Percentiles rank a stretch among this genome's conserved stretches.
These are phyloP conservation scores for Russula abietina DNA, from an alignment of 768 basidiomycete genomes.

Conservation along the genomic window DNA sequence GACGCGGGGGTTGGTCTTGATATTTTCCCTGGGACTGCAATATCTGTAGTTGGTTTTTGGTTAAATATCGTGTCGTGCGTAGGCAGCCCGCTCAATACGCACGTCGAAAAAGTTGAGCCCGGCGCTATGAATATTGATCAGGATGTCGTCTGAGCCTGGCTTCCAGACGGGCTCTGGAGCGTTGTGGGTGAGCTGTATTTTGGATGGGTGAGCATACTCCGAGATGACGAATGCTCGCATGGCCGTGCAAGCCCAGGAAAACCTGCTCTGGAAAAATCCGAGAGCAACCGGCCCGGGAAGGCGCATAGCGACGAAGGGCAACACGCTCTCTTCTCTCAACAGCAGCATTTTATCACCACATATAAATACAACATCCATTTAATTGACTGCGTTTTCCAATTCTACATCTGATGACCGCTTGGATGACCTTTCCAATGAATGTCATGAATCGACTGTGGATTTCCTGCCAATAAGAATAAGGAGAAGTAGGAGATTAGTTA, in stretches of 20 bases:
- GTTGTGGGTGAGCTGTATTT: constrained; percentile 35
- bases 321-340: too few species aligned
- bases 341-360: too few species aligned
- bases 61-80: constrained; percentile 31
- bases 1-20: constrained; percentile 75
- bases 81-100: constrained; percentile 3
- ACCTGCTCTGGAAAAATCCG: too few species aligned
- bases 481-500: too few species aligned
- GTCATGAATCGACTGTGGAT: too few species aligned
- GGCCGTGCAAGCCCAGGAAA: background rate
- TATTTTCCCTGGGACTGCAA: constrained; percentile 88
- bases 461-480: too few species aligned
- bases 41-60: constrained; percentile 50
- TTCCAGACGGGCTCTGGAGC: constrained; percentile 35
- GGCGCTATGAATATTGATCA: constrained; percentile 49
- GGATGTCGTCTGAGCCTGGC: constrained; percentile 39
- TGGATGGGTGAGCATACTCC: constrained; percentile 38
- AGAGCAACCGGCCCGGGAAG: constrained; percentile 28
- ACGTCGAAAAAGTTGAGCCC: constrained; percentile 43
- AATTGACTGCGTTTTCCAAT: too few species aligned
- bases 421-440: too few species aligned
- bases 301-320: too few species aligned
- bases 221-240: constrained; percentile 81
- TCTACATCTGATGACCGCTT: too few species aligned
- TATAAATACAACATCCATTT: too few species aligned